Base-by-base conservation (phyloP, 2,329 filamentous ascomycete species). In the Parafenestella ontariensis region DNA sequence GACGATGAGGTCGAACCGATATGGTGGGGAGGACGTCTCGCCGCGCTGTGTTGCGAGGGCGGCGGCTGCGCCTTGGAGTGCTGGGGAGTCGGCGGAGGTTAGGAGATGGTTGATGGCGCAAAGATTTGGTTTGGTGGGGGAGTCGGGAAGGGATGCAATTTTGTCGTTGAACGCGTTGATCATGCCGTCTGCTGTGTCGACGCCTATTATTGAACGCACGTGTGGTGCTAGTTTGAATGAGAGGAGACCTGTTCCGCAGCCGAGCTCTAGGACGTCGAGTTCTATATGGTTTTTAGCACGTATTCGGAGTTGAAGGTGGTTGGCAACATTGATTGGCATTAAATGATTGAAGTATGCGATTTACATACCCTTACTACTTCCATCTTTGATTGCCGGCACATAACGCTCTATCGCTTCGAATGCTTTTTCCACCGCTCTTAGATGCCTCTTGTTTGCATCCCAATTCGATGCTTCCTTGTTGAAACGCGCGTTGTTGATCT, bases 131-230 rank as follows among this genome's bases (percentile, higher is more conserved):
- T 52, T 55, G 0, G 52, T 29, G 10, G 56, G 52, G 3, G 56
- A 52, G 3, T 68, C 41, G 3, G 59, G 58, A 5, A 47, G 73
- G 53, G 61, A 54, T 4, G 64, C 59, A 9, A 83, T 70, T 63
- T 85, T 85, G 1, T 66, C 46, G 15, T 73, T 65, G 42, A 86
- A 78, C 0, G 79, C 81, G 2, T 76, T 74, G 28, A 86, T 81
- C 84, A 86, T 87, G 46, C 82, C 83, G 15, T 77, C 66, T 2
- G 83, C 79, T 0, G 82, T 78, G 58, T 87, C 84, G 18, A 86
- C 76, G 37, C 83, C 83, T 2, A 83, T 77, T 5, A 86, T 66
- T 7, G 74, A 76, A 37, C 75, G 77, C 5, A 81, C 78, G 28
- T 79, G 70, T 0, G 83, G 82, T 0, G 83, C 78, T 2, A 85